phyloP scores from a whole-genome alignment of 306 rosid genomes.

The Inga oerstediana region DNA sequence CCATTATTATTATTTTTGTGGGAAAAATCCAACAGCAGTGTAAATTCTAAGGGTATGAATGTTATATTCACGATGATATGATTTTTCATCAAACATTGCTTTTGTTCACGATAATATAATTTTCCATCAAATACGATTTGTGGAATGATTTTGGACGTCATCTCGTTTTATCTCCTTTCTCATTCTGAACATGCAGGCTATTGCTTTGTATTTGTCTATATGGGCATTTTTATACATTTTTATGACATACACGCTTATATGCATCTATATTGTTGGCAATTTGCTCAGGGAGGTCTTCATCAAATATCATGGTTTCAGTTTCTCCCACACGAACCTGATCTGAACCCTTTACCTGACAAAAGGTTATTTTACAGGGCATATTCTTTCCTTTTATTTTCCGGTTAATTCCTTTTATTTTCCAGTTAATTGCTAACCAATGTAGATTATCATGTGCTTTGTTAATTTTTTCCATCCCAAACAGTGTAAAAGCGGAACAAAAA shows the following conservation, averaged over 20 bases:
- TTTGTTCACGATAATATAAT: neutral
- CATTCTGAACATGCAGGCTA: neutral
- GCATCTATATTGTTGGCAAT: constrained; percentile 29
- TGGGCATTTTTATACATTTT: neutral
- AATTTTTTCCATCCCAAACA: constrained; percentile 34
- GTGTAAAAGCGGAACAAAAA: constrained; percentile 72
- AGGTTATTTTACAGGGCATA: constrained; percentile 49
- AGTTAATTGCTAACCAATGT: neutral
- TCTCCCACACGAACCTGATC: constrained; percentile 86
- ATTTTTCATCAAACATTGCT: neutral
- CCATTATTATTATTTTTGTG: neutral
- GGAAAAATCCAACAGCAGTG: neutral
- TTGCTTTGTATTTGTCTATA: neutral
- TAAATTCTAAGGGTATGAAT: neutral
- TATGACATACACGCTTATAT: neutral
- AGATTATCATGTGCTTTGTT: constrained; percentile 4
- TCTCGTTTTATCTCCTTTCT: neutral
- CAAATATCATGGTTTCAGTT: constrained; percentile 95
- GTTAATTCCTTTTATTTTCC: constrained; percentile 6
- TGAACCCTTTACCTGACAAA: constrained; percentile 72
- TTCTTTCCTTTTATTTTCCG: constrained; percentile 14
- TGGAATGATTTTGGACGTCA: neutral
- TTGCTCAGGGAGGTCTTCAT: constrained; percentile 80
- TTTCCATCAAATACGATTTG: neutral
- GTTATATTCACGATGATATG: neutral